phyloP scores from a whole-genome alignment of 768 basidiomycete species.

The Chalciporus sphaerocephalus region DNA sequence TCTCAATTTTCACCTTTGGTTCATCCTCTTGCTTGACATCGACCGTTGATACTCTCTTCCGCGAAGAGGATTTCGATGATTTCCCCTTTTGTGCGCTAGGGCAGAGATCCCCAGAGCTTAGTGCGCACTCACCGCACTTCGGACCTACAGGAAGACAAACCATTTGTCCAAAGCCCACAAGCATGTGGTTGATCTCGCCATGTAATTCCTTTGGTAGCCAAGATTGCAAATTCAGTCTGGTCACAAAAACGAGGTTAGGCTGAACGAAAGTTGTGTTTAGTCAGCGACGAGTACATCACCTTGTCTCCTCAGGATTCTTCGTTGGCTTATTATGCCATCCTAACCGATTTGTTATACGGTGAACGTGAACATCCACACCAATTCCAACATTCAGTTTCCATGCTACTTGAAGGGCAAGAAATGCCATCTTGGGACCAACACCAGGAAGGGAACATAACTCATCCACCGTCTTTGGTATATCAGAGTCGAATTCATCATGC shows the following conservation, averaged over 20 bases:
- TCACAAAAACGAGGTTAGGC: neutral
- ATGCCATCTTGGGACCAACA: constrained; percentile 97
- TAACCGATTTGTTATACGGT: constrained; percentile 88
- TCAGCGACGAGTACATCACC: constrained; percentile 39
- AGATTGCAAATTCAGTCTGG: constrained; percentile 71
- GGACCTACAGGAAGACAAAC: constrained; percentile 66
- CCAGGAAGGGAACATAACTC: constrained; percentile 85
- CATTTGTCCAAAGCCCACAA: constrained; percentile 86
- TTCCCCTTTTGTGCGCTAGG: constrained; percentile 52
- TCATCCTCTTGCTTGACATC: constrained; percentile 14
- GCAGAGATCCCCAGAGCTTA: constrained; percentile 54
- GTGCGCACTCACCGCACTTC: constrained; percentile 58
- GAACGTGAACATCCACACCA: constrained; percentile 95
- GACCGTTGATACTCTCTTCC: constrained; percentile 2
- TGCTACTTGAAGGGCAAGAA: constrained; percentile 74
- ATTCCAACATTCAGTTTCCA: constrained; percentile 90
- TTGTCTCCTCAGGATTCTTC: constrained; percentile 82
- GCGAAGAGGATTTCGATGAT: constrained; percentile 13
- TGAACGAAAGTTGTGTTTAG: neutral
- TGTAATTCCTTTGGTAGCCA: constrained; percentile 77
- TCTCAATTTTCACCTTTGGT: constrained; percentile 38
- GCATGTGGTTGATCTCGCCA: constrained; percentile 70
- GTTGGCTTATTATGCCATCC: constrained; percentile 89
- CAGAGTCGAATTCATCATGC: constrained; percentile 68
- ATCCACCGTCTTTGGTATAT: constrained; percentile 86